phyloP scores from a whole-genome alignment of 2,329 filamentous ascomycete genomes.

The Colletotrichum spinosum region DNA sequence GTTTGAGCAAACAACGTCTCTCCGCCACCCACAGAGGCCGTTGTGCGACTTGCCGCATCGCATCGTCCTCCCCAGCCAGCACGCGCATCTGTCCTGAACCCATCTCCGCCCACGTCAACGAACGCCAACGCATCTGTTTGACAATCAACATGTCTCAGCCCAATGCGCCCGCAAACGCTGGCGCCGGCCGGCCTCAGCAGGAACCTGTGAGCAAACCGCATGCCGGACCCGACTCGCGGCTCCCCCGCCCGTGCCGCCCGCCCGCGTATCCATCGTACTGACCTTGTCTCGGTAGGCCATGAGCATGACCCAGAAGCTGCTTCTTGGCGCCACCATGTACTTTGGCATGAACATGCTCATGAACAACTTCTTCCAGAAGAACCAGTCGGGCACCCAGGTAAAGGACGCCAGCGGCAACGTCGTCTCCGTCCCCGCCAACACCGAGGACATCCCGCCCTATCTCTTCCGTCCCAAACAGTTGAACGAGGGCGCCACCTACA shows the following conservation, averaged over 20 bases:
- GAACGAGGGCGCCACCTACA: constrained; percentile 73
- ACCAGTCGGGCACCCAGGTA: constrained; percentile 59
- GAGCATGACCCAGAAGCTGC: constrained; percentile 55
- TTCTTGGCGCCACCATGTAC: constrained; percentile 66
- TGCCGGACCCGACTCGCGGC: too few relatives aligned
- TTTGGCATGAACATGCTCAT: constrained; percentile 70
- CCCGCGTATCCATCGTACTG: constrained; percentile 12
- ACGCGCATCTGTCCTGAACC: constrained; percentile 26
- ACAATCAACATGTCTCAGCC: constrained; percentile 30
- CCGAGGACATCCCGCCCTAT: constrained; percentile 72
- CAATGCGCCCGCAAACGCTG: constrained; percentile 24
- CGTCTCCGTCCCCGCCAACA: constrained; percentile 65
- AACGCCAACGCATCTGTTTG: constrained; percentile 9
- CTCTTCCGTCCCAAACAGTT: constrained; percentile 70
- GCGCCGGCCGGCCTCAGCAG: constrained; percentile 28
- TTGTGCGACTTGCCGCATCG: constrained; percentile 17
- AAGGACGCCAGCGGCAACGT: constrained; percentile 64
- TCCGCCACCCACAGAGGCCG: constrained; percentile 7
- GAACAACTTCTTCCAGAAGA: constrained; percentile 63
- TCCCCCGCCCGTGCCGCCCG: background rate
- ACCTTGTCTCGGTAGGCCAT: constrained; percentile 46
- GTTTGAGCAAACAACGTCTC: constrained; percentile 16
- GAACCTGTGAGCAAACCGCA: constrained; percentile 35
- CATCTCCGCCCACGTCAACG: background rate
- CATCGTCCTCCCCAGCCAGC: constrained; percentile 7